Base-by-base conservation (phyloP, 202 grass and related monocot genomes). In the Zizania palustris region DNA sequence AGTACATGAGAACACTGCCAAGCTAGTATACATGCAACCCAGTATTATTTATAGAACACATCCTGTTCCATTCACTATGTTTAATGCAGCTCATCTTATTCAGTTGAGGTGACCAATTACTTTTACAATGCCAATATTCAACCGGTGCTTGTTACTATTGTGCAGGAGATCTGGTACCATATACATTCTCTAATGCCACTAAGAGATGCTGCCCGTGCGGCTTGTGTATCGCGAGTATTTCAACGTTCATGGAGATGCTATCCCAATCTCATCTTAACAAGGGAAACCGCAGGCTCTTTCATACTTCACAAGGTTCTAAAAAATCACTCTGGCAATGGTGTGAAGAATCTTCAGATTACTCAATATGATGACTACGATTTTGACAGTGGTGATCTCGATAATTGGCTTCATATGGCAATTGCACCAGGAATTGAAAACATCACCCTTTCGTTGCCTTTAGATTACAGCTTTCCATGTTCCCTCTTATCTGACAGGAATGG, bases 391-490 rank as follows among this genome's bases (percentile, higher is more conserved):
- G 9, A 50, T 69, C 67, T 69, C 67, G 10, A 50, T 49, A 69
- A 49, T 50, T 69, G 67, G 67, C 67, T 69, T 69, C 7, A 50
- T 21, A 69, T 50, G 50, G 45, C 67, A 36, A 11, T 69, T 69
- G 50, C 22, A 69, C 67, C 67, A n/a, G 67, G 22, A 15, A 50
- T 69, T 35, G 67, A 69, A 69, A 15, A 69, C n/a, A 7, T 69
- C 21, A 49, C 28, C 12, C 67, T 69, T 35, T 36, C 1, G 46
- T 22, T 69, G 22, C 45, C 67, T 36, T 11, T 7, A 36, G 16
- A 49, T 50, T 69, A 50, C 67, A 49, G 15, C 4, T 49, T 49
- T 13, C 14, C 46, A 49, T 49, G 46, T 13, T 49, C 46, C 15
- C 13, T 49, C 15, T 49, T 49, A 49, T 16, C 46, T 49, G 46